phyloP scores from a whole-genome alignment of 2,329 filamentous ascomycete genomes.

The Ophiostoma ips region DNA sequence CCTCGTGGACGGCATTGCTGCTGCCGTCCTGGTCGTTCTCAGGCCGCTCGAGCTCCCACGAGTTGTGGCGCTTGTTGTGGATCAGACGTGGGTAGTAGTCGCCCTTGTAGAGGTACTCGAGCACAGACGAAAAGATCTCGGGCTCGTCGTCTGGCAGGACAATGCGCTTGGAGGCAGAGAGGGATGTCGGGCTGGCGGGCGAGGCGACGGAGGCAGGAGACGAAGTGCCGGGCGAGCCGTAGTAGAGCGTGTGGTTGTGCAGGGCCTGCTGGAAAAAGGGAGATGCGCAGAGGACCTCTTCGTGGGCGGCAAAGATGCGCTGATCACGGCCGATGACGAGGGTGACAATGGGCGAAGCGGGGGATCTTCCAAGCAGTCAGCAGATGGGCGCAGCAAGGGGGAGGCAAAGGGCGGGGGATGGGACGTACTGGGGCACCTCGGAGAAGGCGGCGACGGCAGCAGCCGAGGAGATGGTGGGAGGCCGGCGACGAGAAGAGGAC shows the following conservation, averaged over 20 bases:
- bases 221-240: slow-evolving; percentile 4
- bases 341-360: slow-evolving; percentile 56
- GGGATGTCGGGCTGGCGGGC: background rate
- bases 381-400: background rate
- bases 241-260: slow-evolving; percentile 43
- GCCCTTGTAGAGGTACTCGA: slow-evolving; percentile 88
- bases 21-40: slow-evolving; percentile 23
- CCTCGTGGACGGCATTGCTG: slow-evolving; percentile 30
- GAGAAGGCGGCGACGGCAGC: slow-evolving; percentile 18
- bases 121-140: slow-evolving; percentile 77
- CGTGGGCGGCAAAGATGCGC: slow-evolving; percentile 81
- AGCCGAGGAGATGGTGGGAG: slow-evolving; percentile 33
- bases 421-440: slow-evolving; percentile 13
- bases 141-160: slow-evolving; percentile 74
- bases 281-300: slow-evolving; percentile 66
- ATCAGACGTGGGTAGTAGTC: slow-evolving; percentile 78
- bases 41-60: slow-evolving; percentile 65
- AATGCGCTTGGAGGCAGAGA: slow-evolving; percentile 45
- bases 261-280: slow-evolving; percentile 62
- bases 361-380: background rate
- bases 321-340: slow-evolving; percentile 68
- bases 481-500: slow-evolving; percentile 28
- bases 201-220: slow-evolving; percentile 17
- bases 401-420: slow-evolving; percentile 27
- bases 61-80: slow-evolving; percentile 67